Evolutionary conservation across 805 yeast genomes (phyloP).

Genomic region (Tetrapisispora namnaoensis): DNA sequence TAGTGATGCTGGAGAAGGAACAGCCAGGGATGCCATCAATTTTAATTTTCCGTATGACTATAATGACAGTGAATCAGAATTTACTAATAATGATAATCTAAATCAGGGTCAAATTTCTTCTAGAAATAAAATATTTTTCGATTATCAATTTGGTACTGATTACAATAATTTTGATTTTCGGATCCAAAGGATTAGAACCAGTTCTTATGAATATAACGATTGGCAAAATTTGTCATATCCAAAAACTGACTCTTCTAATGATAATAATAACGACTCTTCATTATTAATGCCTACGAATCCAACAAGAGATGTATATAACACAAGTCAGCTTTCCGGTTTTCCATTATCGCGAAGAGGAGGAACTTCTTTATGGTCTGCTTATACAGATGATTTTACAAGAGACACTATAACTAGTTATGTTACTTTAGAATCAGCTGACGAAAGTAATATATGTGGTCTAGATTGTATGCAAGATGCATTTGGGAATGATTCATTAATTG

Average conservation of each 20-base stretch:
- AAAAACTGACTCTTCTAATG: background rate
- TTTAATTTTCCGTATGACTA: background rate
- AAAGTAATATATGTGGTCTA: conserved; percentile 50
- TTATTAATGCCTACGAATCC: background rate
- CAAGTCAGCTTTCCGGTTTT: conserved; percentile 1
- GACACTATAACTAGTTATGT: conserved; percentile 1
- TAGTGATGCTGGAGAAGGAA: background rate
- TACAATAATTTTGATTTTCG: background rate
- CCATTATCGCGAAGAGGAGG: conserved; percentile 1
- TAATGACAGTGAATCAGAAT: background rate
- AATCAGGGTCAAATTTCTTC: background rate
- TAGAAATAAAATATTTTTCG: background rate
- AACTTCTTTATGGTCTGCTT: background rate
- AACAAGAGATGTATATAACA: background rate
- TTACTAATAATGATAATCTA: background rate
- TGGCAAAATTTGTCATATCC: background rate
- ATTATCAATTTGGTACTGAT: background rate
- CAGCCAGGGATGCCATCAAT: background rate
- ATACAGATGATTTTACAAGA: background rate
- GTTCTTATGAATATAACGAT: background rate
- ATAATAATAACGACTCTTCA: background rate
- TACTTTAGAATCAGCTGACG: conserved; percentile 19
- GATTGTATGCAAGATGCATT: conserved; percentile 44
- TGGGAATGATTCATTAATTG: conserved; percentile 40
- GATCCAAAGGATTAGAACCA: background rate